Evolutionary conservation across 768 basidiomycete species (phyloP).

Genomic region (Chalciporus piperatus): DNA sequence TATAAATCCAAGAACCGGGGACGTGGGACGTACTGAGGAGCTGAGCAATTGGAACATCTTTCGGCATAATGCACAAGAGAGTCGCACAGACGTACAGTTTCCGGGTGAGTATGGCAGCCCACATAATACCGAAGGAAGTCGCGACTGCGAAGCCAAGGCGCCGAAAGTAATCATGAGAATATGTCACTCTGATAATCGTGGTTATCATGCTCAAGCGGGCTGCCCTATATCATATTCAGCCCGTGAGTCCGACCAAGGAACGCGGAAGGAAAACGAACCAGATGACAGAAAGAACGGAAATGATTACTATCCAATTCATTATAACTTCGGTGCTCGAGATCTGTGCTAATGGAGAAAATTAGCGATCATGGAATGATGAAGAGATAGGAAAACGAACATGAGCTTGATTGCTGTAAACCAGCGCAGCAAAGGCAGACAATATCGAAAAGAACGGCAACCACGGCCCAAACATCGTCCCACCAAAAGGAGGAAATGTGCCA

Average conservation of each 20-base stretch:
- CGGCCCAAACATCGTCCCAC: slow-evolving; percentile 17
- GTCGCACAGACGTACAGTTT: slow-evolving; percentile 5
- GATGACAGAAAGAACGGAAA: slow-evolving; percentile 3
- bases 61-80: neutral
- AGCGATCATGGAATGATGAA: neutral
- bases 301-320: slow-evolving; percentile 4
- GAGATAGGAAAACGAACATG: neutral
- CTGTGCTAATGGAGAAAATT: neutral
- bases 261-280: slow-evolving; percentile 6
- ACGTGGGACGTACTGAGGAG: slow-evolving; percentile 10
- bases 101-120: slow-evolving; percentile 2
- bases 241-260: neutral
- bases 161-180: neutral
- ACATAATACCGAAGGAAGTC: slow-evolving; percentile 14
- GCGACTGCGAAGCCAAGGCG: neutral
- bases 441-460: slow-evolving; percentile 15
- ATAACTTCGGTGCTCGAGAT: neutral
- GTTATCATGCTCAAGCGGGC: slow-evolving; percentile 19
- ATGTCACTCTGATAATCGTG: slow-evolving; percentile 6
- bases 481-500: slow-evolving; percentile 14
- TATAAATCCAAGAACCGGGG: neutral
- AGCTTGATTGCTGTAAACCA: slow-evolving; percentile 5
- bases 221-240: slow-evolving; percentile 2
- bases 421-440: slow-evolving; percentile 1
- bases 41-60: slow-evolving; percentile 9